Evolutionary conservation across 495 filamentous ascomycete genomes (phyloP).

Genomic region (Platismatia glauca): DNA sequence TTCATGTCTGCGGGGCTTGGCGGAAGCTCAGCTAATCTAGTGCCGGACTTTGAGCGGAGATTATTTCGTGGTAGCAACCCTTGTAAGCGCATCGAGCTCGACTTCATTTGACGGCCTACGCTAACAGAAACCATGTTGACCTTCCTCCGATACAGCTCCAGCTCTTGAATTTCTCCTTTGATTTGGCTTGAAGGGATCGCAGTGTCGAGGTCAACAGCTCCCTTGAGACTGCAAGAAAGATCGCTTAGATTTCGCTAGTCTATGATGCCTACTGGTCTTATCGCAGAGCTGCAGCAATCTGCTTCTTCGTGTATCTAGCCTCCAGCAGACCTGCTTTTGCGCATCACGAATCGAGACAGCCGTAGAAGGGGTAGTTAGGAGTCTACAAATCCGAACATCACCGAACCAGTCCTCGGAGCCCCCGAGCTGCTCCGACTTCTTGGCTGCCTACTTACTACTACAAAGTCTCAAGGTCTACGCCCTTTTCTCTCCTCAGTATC

Average conservation of each 20-base stretch:
- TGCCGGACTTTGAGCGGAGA: background rate
- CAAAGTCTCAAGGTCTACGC: background rate
- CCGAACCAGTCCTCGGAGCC: background rate
- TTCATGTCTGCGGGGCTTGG: background rate
- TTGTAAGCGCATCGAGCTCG: background rate
- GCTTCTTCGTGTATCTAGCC: background rate
- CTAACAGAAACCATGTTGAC: no score
- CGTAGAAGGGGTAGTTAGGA: background rate
- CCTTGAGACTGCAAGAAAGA: no score
- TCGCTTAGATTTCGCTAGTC: background rate
- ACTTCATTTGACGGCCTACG: background rate
- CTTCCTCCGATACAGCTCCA: background rate
- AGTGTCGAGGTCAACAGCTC: background rate
- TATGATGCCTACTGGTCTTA: conserved; percentile 1
- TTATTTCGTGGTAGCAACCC: background rate
- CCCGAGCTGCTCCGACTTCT: background rate
- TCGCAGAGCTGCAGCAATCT: conserved; percentile 6
- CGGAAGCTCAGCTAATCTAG: background rate
- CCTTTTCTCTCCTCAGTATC: background rate
- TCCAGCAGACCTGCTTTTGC: background rate
- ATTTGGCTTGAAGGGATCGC: background rate
- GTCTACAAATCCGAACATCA: background rate
- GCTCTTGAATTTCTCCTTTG: background rate
- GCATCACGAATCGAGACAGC: background rate
- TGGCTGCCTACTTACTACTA: background rate